These are phyloP conservation scores for Arachis monticola DNA, from an alignment of 331 rosid genomes.

Conservation along the genomic window DNA sequence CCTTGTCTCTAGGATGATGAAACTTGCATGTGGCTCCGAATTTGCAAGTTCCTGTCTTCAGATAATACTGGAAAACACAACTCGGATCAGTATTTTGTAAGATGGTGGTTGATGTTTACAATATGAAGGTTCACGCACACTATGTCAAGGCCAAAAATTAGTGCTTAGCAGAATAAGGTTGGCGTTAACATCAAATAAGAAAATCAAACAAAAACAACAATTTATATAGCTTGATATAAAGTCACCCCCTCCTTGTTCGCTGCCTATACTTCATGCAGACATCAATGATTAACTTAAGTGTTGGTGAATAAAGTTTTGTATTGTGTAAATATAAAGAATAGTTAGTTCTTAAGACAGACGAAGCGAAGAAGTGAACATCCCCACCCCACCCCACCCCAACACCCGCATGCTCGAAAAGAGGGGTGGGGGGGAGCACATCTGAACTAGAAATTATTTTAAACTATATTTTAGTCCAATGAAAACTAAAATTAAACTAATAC, in stretches of 20 bases:
- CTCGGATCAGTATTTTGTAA: slow-evolving; percentile 32
- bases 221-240: slow-evolving; percentile 31
- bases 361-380: too few relatives aligned
- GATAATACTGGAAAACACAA: slow-evolving; percentile 70
- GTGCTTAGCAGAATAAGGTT: slow-evolving; percentile 20
- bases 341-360: slow-evolving; percentile 20
- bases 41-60: slow-evolving; percentile 77
- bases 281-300: slow-evolving; percentile 26
- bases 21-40: slow-evolving; percentile 99
- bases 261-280: slow-evolving; percentile 7
- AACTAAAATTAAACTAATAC: slow-evolving; percentile 12
- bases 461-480: slow-evolving; percentile 20
- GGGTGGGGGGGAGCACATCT: background rate
- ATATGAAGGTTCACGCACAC: slow-evolving; percentile 10
- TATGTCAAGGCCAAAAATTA: slow-evolving; percentile 17
- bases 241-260: slow-evolving; percentile 14
- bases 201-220: slow-evolving; percentile 8
- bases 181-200: slow-evolving; percentile 13
- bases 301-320: background rate
- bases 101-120: slow-evolving; percentile 49
- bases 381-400: background rate
- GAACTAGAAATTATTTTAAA: slow-evolving; percentile 15
- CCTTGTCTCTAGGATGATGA: slow-evolving; percentile 96
- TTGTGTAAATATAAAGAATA: slow-evolving; percentile 5
- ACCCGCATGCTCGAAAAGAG: too few relatives aligned